Evolutionary conservation across 306 rosid genomes (phyloP).

Genomic region (Malus asiatica): DNA sequence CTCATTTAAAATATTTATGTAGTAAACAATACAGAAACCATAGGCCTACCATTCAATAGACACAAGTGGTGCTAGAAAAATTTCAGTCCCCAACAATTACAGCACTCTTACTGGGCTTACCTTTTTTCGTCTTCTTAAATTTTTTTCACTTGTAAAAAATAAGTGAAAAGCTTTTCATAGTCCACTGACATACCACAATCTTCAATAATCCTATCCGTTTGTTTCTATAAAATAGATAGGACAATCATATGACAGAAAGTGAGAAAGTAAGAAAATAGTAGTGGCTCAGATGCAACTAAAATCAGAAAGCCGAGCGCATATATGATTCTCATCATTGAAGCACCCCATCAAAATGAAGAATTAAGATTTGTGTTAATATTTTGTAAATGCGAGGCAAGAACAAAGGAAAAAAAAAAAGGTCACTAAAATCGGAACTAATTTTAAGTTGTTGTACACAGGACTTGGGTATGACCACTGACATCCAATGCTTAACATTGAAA

Average conservation of each 20-base stretch:
- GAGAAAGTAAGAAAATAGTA: not conserved
- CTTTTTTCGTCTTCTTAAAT: not conserved
- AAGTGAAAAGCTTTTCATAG: not conserved
- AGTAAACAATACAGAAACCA: not conserved
- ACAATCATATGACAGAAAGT: not conserved
- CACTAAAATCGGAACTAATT: not conserved
- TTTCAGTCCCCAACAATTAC: not conserved
- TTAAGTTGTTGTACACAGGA: not conserved
- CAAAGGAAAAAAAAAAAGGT: not conserved
- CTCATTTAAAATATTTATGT: not conserved
- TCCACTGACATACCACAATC: not conserved
- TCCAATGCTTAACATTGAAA: not conserved
- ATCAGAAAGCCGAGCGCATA: not conserved
- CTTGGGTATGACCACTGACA: not conserved
- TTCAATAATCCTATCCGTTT: not conserved
- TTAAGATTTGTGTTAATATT: not conserved
- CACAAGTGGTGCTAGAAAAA: not conserved
- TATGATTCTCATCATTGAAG: not conserved
- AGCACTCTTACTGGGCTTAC: not conserved
- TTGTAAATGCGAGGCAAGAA: not conserved
- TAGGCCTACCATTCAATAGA: not conserved
- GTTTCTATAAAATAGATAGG: not conserved
- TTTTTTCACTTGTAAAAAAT: not conserved
- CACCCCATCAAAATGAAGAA: not conserved
- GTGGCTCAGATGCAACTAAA: not conserved